A percentile compares a stretch with the other conserved stretches of the same genome.
Evolutionary conservation across 164 flowering plant genomes (phyloP).

Genomic region (Cinnamomum chago): DNA sequence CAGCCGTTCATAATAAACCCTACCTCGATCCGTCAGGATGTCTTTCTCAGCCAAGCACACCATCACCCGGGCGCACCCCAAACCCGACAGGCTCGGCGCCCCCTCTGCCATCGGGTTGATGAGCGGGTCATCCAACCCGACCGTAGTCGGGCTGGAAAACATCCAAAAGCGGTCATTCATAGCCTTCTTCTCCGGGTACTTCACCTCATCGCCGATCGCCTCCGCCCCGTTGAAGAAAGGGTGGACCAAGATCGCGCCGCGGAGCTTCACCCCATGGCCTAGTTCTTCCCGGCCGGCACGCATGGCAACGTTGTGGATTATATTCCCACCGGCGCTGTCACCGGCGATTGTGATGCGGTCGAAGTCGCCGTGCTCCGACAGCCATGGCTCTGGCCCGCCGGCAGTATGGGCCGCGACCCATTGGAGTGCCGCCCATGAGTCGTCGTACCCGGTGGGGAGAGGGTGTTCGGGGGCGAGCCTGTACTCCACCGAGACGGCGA

Average conservation of each 20-base stretch:
- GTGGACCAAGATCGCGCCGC: constrained; percentile 17
- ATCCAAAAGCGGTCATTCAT: constrained; percentile 43
- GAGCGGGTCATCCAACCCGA: constrained; percentile 47
- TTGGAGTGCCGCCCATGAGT: constrained; percentile 35
- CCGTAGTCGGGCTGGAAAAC: constrained; percentile 35
- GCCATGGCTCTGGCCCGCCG: constrained; percentile 28
- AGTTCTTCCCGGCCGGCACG: background rate
- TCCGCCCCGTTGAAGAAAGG: constrained; percentile 21
- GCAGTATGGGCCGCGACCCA: constrained; percentile 36
- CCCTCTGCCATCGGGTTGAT: constrained; percentile 48
- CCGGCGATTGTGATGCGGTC: constrained; percentile 35
- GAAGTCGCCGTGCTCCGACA: constrained; percentile 28
- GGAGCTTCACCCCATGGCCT: constrained; percentile 7
- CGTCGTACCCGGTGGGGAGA: constrained; percentile 45
- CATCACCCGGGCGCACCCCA: constrained; percentile 39
- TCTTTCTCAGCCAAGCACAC: constrained; percentile 54
- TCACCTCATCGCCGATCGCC: constrained; percentile 2
- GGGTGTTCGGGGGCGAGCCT: constrained; percentile 50
- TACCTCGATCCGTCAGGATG: constrained; percentile 42
- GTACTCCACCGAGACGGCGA: constrained; percentile 44
- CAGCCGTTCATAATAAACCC: constrained; percentile 38
- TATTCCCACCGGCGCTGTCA: constrained; percentile 55
- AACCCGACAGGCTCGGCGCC: constrained; percentile 22
- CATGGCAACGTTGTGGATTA: constrained; percentile 37
- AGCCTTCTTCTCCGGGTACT: background rate